Evolutionary conservation across 352 stramenopile genomes (phyloP), one percentile per base, ranked within the genome.

Genomic region (Phytophthora hybrid): DNA sequence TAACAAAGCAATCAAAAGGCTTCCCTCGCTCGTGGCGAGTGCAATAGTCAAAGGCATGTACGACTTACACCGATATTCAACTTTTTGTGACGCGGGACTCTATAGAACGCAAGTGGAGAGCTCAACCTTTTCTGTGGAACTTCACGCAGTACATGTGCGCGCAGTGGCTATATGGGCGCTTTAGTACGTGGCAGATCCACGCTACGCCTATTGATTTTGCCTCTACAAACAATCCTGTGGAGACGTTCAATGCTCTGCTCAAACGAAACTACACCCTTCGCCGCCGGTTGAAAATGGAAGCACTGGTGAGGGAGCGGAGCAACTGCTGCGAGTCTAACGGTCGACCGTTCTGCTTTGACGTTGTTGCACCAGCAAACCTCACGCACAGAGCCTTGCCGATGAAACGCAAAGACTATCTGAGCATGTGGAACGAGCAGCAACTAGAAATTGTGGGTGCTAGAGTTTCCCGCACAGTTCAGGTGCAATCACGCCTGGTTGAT

Each of bases 151-250:
- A 73, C 26, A 69, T 70, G 26, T 39, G 63, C 1, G 10, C 8
- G 3, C 52, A 66, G 23, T 77, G 70, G 70, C n/a, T 73, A 3
- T 39, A 54, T 29, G 53, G 46, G 1, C 44, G 14, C 37, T 16
- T 75, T 26, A 51, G 49, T 31, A 52, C 23, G 5, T 75, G 66
- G 72, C 59, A 79, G 4, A 64, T 47, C 51, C 71, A 69, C 56
- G 55, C 31, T 14, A 73, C 66, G 5, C 37, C 47, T 3, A 26
- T 21, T 7, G 61, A 58, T 9, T 75, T 60, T 59, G 66, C 66
- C 1, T 66, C 62, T 46, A 75, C 72, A 1, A 75, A 73, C n/a
- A 75, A 75, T 51, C 56, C 71, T 6, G 26, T 66, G 14, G 71
- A 78, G 54, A 47, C 63, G 18, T 74, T 74, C 29, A 78, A 74